Evolutionary conservation across 139 green algal genomes (phyloP), one percentile per base, ranked within the genome.

Genomic region (Tetraselmis chui): DNA sequence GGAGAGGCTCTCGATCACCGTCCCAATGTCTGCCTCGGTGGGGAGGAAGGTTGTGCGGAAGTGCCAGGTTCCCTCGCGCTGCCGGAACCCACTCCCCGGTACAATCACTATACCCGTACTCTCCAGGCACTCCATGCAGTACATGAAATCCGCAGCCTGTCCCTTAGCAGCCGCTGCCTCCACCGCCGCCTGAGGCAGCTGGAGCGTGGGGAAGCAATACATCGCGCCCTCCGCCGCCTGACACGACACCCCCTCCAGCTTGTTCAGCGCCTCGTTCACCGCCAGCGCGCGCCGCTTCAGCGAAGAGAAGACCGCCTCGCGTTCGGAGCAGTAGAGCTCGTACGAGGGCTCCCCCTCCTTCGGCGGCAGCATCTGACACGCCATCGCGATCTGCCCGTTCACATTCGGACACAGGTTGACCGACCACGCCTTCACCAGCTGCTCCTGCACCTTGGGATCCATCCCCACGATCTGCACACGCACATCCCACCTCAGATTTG

Each of bases 401-500:
- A 97, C 79, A 88, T 98, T 98, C 75, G 95, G 92, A 87, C 95
- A 98, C 29, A 99, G 89, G 84, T 92, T 95, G 92, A 99, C 95
- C 84, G 89, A 95, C 18, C 90, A 88, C n/a, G 97, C 87, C 92
- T 99, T 98, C 58, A 95, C 91, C 80, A 98, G 85, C 89, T 98
- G 87, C 0, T 94, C 91, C 80, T 87, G 84, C 22, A 96, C 86
- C 0, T 82, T 85, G 0, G 78, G 45, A 2, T 91, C 86, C 74
- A 97, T 93, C 85, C 94, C 94, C 28, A 92, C 86, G 45, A n/a
- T n/a, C n/a, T n/a, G n/a, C n/a, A n/a, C n/a, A n/a, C n/a, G n/a
- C n/a, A n/a, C n/a, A n/a, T n/a, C n/a, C n/a, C n/a, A n/a, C n/a
- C n/a, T n/a, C n/a, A n/a, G n/a, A n/a, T n/a, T n/a, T n/a, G n/a